Conservation (phyloP, 108 stramenopile genomes). For the Pseudonitzschia multiseries region DNA sequence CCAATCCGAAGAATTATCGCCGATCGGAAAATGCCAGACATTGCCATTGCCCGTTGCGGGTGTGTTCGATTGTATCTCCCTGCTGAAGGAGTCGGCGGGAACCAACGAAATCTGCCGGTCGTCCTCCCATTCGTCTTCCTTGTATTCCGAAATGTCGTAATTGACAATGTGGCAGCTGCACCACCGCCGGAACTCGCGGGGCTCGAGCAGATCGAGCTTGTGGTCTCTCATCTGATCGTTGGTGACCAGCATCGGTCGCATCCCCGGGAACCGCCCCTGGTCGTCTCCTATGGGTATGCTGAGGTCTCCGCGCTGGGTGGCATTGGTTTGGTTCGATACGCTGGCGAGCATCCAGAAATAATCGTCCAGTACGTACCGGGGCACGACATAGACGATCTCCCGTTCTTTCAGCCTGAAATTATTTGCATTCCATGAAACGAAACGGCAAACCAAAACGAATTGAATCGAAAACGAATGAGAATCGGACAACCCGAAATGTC, state of each 20-base stretch:
- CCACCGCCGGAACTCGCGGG: constrained; percentile 80
- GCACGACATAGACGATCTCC: constrained; percentile 54
- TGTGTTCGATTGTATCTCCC: constrained; percentile 84
- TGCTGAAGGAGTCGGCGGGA: constrained; percentile 76
- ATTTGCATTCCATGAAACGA: too few species aligned
- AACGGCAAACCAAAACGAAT: background rate
- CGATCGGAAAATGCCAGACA: constrained; percentile 87
- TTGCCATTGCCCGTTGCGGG: constrained; percentile 9
- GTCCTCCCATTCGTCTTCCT: constrained; percentile 45
- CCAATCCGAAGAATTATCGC: constrained; percentile 53
- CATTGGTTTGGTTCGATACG: constrained; percentile 63
- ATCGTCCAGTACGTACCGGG: constrained; percentile 69
- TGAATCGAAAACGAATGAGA: background rate
- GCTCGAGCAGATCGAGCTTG: constrained; percentile 72
- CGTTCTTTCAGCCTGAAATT: constrained; percentile 25
- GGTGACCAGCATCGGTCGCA: constrained; percentile 73
- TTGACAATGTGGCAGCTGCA: constrained; percentile 77
- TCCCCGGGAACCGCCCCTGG: constrained; percentile 67
- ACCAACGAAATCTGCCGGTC: constrained; percentile 61
- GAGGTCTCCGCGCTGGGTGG: constrained; percentile 34
- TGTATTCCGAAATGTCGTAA: constrained; percentile 61
- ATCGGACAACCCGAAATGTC: background rate
- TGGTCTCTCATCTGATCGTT: constrained; percentile 93
- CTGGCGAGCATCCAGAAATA: constrained; percentile 87
- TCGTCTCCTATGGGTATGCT: constrained; percentile 50